Percentiles rank a stretch among this genome's conserved stretches.
These are phyloP conservation scores for Lasiodiplodia theobromae DNA, from an alignment of 2,329 filamentous ascomycete genomes.

Conservation along the genomic window DNA sequence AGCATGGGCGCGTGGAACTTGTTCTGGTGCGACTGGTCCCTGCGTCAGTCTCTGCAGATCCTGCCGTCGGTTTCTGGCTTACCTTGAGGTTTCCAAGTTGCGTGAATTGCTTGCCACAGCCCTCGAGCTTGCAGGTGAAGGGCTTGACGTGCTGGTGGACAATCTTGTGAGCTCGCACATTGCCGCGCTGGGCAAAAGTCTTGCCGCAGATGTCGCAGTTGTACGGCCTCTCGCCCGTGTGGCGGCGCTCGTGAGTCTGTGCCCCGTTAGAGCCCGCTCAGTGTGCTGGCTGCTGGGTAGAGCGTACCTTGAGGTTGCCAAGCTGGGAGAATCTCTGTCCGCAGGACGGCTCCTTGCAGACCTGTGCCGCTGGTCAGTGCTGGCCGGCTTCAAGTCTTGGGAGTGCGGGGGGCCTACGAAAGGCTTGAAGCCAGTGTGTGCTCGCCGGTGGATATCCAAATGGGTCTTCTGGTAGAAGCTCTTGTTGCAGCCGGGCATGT, in stretches of 20 bases:
- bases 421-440: constrained; percentile 89
- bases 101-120: constrained; percentile 87
- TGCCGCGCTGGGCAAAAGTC: constrained; percentile 83
- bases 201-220: constrained; percentile 81
- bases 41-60: constrained; percentile 30
- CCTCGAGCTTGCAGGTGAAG: constrained; percentile 80
- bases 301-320: constrained; percentile 82
- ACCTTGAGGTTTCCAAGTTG: constrained; percentile 93
- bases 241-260: constrained; percentile 84
- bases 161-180: constrained; percentile 82
- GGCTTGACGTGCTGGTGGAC: constrained; percentile 80
- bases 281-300: neutral
- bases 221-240: constrained; percentile 87
- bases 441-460: constrained; percentile 84
- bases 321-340: constrained; percentile 84
- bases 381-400: neutral
- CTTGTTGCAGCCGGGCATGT: constrained; percentile 76
- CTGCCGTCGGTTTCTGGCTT: constrained; percentile 21
- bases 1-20: constrained; percentile 86
- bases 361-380: constrained; percentile 44
- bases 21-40: constrained; percentile 81
- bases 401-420: constrained; percentile 68
- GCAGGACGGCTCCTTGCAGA: constrained; percentile 76
- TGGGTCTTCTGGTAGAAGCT: constrained; percentile 92
- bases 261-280: neutral